Conservation (phyloP, 495 filamentous ascomycete genomes). For the Cercophora newfieldiana region DNA sequence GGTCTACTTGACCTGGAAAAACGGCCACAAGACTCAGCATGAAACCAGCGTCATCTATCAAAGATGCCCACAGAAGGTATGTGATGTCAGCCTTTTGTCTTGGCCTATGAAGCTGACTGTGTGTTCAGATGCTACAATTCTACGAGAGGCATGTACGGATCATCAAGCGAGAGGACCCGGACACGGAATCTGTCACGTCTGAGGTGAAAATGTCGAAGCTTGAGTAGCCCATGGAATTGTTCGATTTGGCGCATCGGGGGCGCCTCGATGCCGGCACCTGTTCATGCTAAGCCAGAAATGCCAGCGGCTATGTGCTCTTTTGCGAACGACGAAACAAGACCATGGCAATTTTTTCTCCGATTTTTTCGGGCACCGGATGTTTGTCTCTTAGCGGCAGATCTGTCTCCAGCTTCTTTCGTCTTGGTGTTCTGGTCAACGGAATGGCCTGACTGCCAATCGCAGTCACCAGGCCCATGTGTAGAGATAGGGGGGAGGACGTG, state of each 20-base stretch:
- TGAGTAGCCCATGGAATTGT: too few relatives aligned
- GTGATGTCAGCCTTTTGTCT: neutral
- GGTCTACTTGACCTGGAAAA: conserved; percentile 57
- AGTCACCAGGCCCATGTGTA: too few relatives aligned
- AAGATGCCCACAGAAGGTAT: conserved; percentile 61
- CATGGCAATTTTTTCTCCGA: neutral
- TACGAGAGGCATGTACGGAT: conserved; percentile 61
- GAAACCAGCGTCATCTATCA: conserved; percentile 55
- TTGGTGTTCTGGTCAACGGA: neutral
- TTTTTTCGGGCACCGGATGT: neutral
- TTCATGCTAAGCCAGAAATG: neutral
- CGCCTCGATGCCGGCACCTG: neutral
- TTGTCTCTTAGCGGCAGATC: neutral
- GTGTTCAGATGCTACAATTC: conserved; percentile 57
- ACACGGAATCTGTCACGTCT: conserved; percentile 8
- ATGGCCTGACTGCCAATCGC: too few relatives aligned
- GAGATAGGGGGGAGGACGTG: too few relatives aligned
- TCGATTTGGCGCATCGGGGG: too few relatives aligned
- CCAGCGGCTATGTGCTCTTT: neutral
- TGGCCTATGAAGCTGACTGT: conserved; percentile 6
- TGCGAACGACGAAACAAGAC: neutral
- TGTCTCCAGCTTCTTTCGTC: neutral
- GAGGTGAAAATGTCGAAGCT: neutral
- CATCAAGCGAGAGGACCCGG: conserved; percentile 37
- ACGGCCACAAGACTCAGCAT: conserved; percentile 61